These are phyloP conservation scores for Pachyrhizus erosus DNA, from an alignment of 306 rosid genomes.

Conservation along the genomic window DNA sequence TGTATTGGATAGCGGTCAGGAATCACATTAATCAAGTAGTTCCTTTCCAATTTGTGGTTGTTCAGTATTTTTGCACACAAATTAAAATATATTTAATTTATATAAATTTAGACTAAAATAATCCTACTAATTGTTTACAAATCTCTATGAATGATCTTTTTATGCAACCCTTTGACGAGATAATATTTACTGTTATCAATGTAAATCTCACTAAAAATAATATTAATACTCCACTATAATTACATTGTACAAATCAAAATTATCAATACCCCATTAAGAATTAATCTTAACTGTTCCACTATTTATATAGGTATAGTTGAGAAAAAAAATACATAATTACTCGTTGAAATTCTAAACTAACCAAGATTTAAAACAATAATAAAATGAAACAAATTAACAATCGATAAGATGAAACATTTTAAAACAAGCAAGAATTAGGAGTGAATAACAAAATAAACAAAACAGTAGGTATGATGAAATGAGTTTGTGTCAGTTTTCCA, in stretches of 20 bases:
- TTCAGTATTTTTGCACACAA: no score
- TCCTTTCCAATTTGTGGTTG: no score
- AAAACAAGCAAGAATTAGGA: neutral
- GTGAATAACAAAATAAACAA: no score
- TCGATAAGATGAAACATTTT: no score
- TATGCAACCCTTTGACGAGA: neutral
- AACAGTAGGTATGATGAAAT: neutral
- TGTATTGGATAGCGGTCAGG: neutral
- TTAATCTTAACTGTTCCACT: no score
- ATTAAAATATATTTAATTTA: neutral
- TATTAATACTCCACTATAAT: no score
- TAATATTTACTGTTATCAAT: neutral
- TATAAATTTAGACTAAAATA: neutral
- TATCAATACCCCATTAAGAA: no score
- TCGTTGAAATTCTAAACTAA: no score
- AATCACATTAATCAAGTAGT: neutral
- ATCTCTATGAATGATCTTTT: neutral
- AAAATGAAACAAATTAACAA: no score
- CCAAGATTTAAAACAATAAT: neutral
- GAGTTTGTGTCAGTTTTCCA: neutral
- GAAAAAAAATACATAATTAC: no score
- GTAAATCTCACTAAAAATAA: neutral
- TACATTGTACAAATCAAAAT: neutral
- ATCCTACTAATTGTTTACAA: no score
- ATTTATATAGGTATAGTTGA: no score